Base-by-base conservation (phyloP, 2,329 filamentous ascomycete genomes). In the Ascochyta lentis region DNA sequence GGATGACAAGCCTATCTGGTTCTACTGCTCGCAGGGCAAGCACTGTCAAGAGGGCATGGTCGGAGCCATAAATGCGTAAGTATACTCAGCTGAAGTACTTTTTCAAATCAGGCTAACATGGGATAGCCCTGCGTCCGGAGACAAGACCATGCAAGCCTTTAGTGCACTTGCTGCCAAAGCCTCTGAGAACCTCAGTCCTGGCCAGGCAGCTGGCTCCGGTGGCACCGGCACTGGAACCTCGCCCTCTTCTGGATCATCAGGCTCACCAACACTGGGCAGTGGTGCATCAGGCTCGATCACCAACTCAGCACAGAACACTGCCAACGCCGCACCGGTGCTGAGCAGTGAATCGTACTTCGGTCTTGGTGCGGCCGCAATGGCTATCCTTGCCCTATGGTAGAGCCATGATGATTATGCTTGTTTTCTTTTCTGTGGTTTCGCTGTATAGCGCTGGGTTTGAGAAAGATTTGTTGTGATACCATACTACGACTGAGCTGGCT, bases 21-120 rank as follows among this genome's bases (percentile, higher is more conserved):
- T 90, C 62, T 94, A 89, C 82, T 94, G 90, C 78, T 86, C 86
- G 27, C 88, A 92, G 75, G 86, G 73, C 41, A 84, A 82, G 69
- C 91, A 95, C 78, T 95, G 90, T 76, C 84, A 92, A 75, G 78
- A 72, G 43, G 89, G 89, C 59, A 92, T 92, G 88, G 82, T 84
- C 54, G 88, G 90, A 79, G 89, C 90, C 29, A 87, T 92, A 71
- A 92, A 93, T 76, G 85, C 88, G 87, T 89, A 77, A 77, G 86
- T 66, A 39, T 16, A 27, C 77, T 16, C n/a, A 9, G 26, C 15
- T 34, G 4, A 3, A 40, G 12, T 34, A 33, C 1, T 19, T 6
- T 15, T 3, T n/a, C 16, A 8, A 44, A 23, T 3, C 16, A 37
- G 16, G 34, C 68, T 75, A 57, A 75, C 59, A 9, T 4, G 16